Evolutionary conservation across 768 basidiomycete genomes (phyloP).

Genomic region (Lactifluus pinguis): DNA sequence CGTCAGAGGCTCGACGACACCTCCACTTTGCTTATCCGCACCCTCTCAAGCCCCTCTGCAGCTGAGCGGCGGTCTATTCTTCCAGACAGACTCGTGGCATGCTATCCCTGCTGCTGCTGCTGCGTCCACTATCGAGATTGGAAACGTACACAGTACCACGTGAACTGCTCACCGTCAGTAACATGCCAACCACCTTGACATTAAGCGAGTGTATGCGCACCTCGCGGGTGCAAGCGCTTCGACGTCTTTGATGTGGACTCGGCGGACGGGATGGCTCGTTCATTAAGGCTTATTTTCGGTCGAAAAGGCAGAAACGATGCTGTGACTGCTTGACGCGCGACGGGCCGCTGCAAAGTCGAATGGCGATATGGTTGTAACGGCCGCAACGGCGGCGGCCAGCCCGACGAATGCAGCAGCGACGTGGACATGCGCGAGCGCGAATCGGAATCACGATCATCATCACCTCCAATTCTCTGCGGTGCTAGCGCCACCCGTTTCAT

Average conservation of each 20-base stretch:
- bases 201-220: conserved; percentile 76
- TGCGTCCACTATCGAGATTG: conserved; percentile 51
- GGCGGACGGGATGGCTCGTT: conserved; percentile 21
- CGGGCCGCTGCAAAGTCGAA: conserved; percentile 22
- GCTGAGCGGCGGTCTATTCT: conserved; percentile 57
- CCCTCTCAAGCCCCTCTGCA: conserved; percentile 54
- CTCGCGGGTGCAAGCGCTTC: conserved; percentile 57
- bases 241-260: conserved; percentile 23
- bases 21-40: conserved; percentile 47
- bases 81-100: conserved; percentile 50
- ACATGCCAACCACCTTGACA: conserved; percentile 73
- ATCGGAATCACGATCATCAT: conserved; percentile 39
- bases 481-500: conserved; percentile 29
- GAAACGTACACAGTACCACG: conserved; percentile 97
- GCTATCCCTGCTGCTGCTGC: conserved; percentile 20
- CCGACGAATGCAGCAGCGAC: conserved; percentile 30
- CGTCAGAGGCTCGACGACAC: conserved; percentile 58
- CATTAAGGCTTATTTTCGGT: conserved; percentile 11
- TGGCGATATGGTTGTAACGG: conserved; percentile 19
- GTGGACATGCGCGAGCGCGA: conserved; percentile 55
- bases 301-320: background rate
- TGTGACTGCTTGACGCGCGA: background rate
- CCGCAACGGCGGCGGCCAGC: background rate
- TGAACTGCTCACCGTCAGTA: conserved; percentile 87
- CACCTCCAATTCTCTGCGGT: background rate